phyloP scores from a whole-genome alignment of 2,329 filamentous ascomycete genomes.

The Ophiostoma triangulosporum region DNA sequence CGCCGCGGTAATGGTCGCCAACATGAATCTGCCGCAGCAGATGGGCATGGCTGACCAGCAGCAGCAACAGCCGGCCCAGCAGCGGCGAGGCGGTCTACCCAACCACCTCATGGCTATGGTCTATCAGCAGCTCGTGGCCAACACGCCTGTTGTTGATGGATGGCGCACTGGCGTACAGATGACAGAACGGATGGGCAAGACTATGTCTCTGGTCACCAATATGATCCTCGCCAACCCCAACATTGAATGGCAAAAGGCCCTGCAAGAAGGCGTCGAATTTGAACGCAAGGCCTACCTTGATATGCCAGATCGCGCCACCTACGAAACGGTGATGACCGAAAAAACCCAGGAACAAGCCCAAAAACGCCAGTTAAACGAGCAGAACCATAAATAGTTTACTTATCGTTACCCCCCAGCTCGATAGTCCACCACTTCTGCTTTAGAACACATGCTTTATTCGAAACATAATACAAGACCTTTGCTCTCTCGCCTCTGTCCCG shows the following conservation, averaged over 20 bases:
- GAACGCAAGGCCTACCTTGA: conserved; percentile 35
- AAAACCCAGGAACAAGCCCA: conserved; percentile 36
- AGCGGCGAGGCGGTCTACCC: conserved; percentile 25
- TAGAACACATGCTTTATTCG: too few species aligned
- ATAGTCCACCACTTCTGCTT: too few species aligned
- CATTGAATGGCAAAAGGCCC: conserved; percentile 28
- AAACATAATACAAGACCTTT: too few species aligned
- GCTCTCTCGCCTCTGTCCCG: too few species aligned
- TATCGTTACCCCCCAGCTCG: too few species aligned
- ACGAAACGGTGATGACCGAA: conserved; percentile 33
- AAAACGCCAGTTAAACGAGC: conserved; percentile 37
- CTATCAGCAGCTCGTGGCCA: conserved; percentile 17
- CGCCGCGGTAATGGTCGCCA: conserved; percentile 43
- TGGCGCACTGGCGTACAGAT: conserved; percentile 28
- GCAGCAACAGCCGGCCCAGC: conserved; percentile 22
- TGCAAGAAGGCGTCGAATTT: conserved; percentile 29
- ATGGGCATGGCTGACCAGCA: conserved; percentile 33
- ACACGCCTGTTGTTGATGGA: conserved; percentile 20
- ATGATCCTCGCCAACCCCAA: conserved; percentile 31
- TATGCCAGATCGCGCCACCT: conserved; percentile 35
- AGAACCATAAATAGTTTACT: too few species aligned
- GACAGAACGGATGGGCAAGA: conserved; percentile 29
- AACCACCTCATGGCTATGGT: conserved; percentile 23
- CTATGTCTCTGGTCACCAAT: conserved; percentile 34
- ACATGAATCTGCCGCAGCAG: conserved; percentile 33